Base-by-base conservation (phyloP, 1,284 basidiomycete species). In the Trametes hirsuta region DNA sequence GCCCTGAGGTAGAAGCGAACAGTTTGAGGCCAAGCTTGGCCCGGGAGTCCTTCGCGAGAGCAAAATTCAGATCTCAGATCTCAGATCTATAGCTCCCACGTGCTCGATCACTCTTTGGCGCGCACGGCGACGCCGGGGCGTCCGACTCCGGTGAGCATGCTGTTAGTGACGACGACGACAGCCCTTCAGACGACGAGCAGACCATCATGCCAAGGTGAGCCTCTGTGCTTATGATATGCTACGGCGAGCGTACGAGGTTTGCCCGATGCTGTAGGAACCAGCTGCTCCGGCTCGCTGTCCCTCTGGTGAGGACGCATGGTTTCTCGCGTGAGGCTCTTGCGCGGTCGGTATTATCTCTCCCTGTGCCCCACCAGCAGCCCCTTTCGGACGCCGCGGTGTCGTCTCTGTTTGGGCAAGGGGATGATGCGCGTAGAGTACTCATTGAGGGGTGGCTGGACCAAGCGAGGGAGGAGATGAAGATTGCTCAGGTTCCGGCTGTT, bases 241-340 rank as follows among this genome's bases (percentile, higher is more conserved):
- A 8, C 10, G 5, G 12, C 6, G 6, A 30, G 2, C 11, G 24
- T 12, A 55, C 34, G n/a, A 39, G 41, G n/a, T 18, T 39, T 37
- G 55, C 39, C 47, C 53, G 39, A 62, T 53, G 47, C 34, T 18
- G 12, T 40, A 66, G 64, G 52, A 61, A 54, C n/a, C 62, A 65
- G 54, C 60, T 69, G 4, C 72, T 93, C 10, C 80, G 82, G 65
- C 78, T 83, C 37, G 84, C 91, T 0, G 58, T 91, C 2, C 84
- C 87, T 6, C 79, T 91, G 24, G 79, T 91, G 47, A 74, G 71
- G 55, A 78, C 78, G 3, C 81, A 90, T 66, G 91, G 91, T 9
- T 93, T 93, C 72, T 87, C 89, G 6, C 83, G 89, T 24, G 77
- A 84, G 37, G 79, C 88, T 0, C 79, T 93, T n/a, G 80, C 91